phyloP scores from a whole-genome alignment of 495 filamentous ascomycete species.

The Talaromyces borbonicus region DNA sequence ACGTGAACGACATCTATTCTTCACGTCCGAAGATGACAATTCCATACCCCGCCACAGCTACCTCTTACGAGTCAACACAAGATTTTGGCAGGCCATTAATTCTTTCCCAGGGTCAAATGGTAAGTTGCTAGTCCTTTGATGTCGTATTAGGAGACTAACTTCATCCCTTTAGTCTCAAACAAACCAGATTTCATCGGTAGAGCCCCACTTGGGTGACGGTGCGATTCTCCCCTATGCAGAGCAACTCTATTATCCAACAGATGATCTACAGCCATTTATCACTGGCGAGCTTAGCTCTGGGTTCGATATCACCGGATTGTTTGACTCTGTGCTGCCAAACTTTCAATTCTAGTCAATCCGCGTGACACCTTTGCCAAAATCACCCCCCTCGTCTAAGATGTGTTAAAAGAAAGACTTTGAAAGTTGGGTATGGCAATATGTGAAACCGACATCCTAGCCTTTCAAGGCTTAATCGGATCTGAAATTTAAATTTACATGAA shows the following conservation, averaged over 20 bases:
- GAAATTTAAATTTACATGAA: background rate
- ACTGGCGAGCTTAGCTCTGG: conserved; percentile 1
- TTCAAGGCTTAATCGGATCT: background rate
- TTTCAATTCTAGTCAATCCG: background rate
- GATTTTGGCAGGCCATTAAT: too few relatives aligned
- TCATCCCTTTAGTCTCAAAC: background rate
- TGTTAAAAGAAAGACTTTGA: background rate
- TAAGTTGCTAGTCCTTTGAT: too few relatives aligned
- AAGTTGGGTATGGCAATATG: background rate
- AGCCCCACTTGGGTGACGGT: background rate
- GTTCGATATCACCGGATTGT: conserved; percentile 4
- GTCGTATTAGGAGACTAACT: too few relatives aligned
- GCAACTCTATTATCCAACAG: conserved; percentile 6
- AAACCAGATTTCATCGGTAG: background rate
- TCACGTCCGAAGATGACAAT: background rate
- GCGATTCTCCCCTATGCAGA: conserved; percentile 1
- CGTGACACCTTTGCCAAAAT: too few relatives aligned
- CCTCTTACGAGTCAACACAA: too few relatives aligned
- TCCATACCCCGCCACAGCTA: too few relatives aligned
- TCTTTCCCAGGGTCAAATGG: too few relatives aligned
- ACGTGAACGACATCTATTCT: too few relatives aligned
- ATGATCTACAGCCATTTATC: conserved; percentile 5
- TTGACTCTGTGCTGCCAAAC: conserved; percentile 3
- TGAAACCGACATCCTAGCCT: too few relatives aligned
- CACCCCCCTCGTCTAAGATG: background rate